A percentile compares a stretch with the other conserved stretches of the same genome.
Conservation (phyloP, 2,329 filamentous ascomycete species). For the Sporothrix brunneoviolacea region DNA sequence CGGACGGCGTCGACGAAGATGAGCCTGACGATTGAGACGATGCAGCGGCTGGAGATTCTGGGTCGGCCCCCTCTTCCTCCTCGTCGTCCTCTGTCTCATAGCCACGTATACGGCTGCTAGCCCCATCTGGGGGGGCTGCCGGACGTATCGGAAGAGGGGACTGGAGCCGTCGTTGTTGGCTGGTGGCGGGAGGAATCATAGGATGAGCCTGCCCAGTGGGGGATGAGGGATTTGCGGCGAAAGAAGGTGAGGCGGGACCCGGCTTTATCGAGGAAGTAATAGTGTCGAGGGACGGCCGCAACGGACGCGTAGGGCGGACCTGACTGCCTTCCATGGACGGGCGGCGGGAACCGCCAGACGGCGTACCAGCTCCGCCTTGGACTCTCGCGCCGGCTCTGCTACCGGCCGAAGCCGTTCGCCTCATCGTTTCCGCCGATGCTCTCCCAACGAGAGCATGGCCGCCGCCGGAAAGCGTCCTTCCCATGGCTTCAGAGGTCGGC, state of each 20-base stretch:
- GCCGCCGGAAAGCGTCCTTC: slow-evolving; percentile 43
- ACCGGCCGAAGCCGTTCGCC: slow-evolving; percentile 42
- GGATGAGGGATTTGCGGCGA: not conserved
- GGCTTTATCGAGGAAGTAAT: no score
- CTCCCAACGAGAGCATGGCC: slow-evolving; percentile 15
- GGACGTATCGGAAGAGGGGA: slow-evolving; percentile 11
- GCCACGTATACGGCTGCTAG: no score
- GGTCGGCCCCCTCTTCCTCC: slow-evolving; percentile 24
- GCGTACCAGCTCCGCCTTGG: slow-evolving; percentile 13
- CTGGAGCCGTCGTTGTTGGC: slow-evolving; percentile 27
- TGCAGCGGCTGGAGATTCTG: slow-evolving; percentile 36
- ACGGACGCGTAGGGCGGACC: slow-evolving; percentile 22
- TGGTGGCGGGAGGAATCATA: slow-evolving; percentile 33
- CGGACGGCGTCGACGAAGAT: slow-evolving; percentile 34
- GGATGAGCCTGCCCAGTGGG: not conserved
- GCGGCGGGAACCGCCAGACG: slow-evolving; percentile 25
- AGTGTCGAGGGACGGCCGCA: slow-evolving; percentile 30
- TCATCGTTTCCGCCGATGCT: slow-evolving; percentile 38
- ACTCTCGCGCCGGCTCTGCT: not conserved
- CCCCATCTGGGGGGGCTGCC: slow-evolving; percentile 18
- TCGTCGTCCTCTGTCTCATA: not conserved
- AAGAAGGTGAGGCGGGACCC: not conserved
- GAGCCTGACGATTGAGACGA: slow-evolving; percentile 30
- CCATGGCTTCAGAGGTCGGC: slow-evolving; percentile 40
- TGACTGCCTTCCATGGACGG: slow-evolving; percentile 9